Evolutionary conservation across 805 yeast species (phyloP).

Genomic region (Komagataella populi): DNA sequence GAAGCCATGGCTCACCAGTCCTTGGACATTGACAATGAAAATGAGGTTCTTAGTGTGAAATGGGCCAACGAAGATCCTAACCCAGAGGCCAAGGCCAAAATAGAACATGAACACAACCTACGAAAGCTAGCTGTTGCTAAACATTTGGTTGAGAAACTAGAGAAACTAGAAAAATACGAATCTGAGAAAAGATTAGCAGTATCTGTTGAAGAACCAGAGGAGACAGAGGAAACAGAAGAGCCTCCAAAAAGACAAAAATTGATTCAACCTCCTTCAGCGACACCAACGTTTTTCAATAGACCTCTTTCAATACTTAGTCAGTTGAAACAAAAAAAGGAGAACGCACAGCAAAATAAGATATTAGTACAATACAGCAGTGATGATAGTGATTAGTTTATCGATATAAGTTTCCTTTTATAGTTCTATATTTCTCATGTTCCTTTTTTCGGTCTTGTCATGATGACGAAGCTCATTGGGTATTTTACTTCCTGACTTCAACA

Average conservation of each 20-base stretch:
- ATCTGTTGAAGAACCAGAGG: slow-evolving; percentile 1
- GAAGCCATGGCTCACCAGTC: slow-evolving; percentile 89
- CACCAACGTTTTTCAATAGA: not conserved
- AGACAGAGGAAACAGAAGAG: slow-evolving; percentile 1
- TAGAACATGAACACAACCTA: not conserved
- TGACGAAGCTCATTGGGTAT: slow-evolving; percentile 25
- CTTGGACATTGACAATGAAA: slow-evolving; percentile 29
- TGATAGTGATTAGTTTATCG: not conserved
- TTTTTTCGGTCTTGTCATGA: slow-evolving; percentile 9
- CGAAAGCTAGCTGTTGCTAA: not conserved
- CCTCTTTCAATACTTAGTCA: not conserved
- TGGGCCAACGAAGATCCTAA: slow-evolving; percentile 92
- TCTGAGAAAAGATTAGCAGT: not conserved
- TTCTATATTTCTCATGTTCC: slow-evolving; percentile 3
- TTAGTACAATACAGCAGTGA: not conserved
- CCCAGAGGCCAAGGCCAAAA: slow-evolving; percentile 32
- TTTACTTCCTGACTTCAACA: slow-evolving; percentile 24
- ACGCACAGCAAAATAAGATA: not conserved
- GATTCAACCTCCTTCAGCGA: not conserved
- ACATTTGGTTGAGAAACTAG: not conserved
- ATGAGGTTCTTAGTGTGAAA: slow-evolving; percentile 54
- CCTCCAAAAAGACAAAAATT: not conserved
- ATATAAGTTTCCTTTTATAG: not conserved
- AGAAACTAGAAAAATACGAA: not conserved
- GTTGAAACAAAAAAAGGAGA: not conserved